These are phyloP conservation scores for Lyophyllum shimeji DNA, from an alignment of 768 basidiomycete genomes.

Conservation along the genomic window DNA sequence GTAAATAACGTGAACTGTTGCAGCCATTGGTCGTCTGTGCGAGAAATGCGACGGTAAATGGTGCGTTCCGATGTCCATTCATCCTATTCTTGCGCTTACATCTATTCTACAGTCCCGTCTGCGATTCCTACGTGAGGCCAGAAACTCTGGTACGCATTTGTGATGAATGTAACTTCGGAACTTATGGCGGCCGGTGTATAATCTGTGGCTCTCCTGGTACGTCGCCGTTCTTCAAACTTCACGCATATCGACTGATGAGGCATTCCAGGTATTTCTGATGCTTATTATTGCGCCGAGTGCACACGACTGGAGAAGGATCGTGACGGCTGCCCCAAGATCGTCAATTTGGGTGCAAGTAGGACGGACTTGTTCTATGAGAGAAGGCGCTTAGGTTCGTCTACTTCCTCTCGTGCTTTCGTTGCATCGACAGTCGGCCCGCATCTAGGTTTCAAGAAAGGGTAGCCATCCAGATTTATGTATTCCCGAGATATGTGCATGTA, in stretches of 20 bases:
- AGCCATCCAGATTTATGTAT: slow-evolving; percentile 8
- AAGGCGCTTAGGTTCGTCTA: slow-evolving; percentile 68
- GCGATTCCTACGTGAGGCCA: slow-evolving; percentile 98
- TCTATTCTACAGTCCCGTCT: slow-evolving; percentile 72
- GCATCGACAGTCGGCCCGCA: background rate
- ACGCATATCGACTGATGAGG: background rate
- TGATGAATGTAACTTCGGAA: slow-evolving; percentile 99
- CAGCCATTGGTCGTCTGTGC: slow-evolving; percentile 96
- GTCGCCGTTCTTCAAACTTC: slow-evolving; percentile 14
- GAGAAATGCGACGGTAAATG: slow-evolving; percentile 99
- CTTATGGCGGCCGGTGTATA: slow-evolving; percentile 96
- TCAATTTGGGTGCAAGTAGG: slow-evolving; percentile 92
- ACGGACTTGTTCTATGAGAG: slow-evolving; percentile 93
- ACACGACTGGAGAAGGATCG: slow-evolving; percentile 96
- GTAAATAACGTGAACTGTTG: background rate
- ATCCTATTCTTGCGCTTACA: background rate
- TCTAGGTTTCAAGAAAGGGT: slow-evolving; percentile 72
- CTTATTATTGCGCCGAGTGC: slow-evolving; percentile 98
- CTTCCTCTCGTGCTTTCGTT: background rate
- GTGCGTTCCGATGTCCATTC: slow-evolving; percentile 42
- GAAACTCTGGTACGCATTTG: slow-evolving; percentile 98
- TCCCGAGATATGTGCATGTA: background rate
- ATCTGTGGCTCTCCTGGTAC: slow-evolving; percentile 95
- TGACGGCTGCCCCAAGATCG: slow-evolving; percentile 98
- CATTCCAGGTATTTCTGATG: slow-evolving; percentile 88